Conservation (phyloP, 352 stramenopile species). For the Phytophthora colocasiae region DNA sequence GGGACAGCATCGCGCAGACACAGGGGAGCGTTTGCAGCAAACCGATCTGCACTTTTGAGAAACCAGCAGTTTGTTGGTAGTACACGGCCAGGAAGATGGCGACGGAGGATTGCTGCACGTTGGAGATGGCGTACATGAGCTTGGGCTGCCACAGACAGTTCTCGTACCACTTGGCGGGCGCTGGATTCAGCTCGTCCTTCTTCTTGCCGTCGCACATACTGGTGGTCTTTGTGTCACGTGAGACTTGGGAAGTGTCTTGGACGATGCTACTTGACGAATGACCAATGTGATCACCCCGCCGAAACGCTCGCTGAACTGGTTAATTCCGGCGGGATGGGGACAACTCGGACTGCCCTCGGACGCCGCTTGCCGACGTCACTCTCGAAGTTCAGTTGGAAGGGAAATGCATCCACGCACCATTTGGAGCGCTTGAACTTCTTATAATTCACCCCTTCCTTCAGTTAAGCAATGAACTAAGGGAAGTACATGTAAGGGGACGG, state of each 20-base stretch:
- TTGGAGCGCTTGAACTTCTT: slow-evolving; percentile 15
- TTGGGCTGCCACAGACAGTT: slow-evolving; percentile 64
- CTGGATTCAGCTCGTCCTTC: slow-evolving; percentile 3
- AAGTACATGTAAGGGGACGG: background rate
- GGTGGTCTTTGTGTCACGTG: slow-evolving; percentile 14
- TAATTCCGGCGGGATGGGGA: slow-evolving; percentile 26
- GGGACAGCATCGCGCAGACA: slow-evolving; percentile 66
- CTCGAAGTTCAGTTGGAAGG: slow-evolving; percentile 21
- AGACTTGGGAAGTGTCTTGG: slow-evolving; percentile 17
- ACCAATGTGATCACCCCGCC: background rate
- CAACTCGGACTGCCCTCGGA: slow-evolving; percentile 22
- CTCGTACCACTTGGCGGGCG: slow-evolving; percentile 29
- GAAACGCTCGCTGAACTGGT: slow-evolving; percentile 12
- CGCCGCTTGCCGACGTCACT: slow-evolving; percentile 12
- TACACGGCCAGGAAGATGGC: slow-evolving; percentile 79
- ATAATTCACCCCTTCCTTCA: slow-evolving; percentile 11
- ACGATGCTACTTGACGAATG: slow-evolving; percentile 26
- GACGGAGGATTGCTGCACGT: slow-evolving; percentile 61
- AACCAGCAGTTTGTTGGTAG: slow-evolving; percentile 61
- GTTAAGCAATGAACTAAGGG: slow-evolving; percentile 8
- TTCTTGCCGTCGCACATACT: slow-evolving; percentile 18
- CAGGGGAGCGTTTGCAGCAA: slow-evolving; percentile 69
- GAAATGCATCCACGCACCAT: slow-evolving; percentile 41
- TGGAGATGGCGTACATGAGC: slow-evolving; percentile 75
- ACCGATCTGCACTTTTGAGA: slow-evolving; percentile 79